Conservation (phyloP, 148 eudicot species). For the Salicornia ramosissima region DNA sequence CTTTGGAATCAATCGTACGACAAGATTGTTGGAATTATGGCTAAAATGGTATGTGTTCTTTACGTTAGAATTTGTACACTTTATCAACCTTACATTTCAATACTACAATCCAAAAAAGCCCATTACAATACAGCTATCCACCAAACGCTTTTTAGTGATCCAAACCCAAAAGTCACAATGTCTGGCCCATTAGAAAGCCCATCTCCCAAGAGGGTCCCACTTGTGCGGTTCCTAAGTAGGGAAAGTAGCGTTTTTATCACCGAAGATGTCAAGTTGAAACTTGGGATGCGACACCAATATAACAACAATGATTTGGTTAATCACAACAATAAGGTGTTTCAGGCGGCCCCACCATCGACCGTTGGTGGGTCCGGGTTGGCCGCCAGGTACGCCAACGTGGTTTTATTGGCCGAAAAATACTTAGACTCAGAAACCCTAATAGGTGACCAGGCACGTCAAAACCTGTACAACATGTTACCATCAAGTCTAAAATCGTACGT, state of each 20-base stretch:
- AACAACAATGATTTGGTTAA: not conserved
- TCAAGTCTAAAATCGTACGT: constrained; percentile 42
- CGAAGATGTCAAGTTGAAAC: constrained; percentile 10
- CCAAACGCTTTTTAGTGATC: not conserved
- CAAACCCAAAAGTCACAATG: constrained; percentile 11
- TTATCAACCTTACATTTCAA: constrained; percentile 43
- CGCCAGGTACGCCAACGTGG: constrained; percentile 51
- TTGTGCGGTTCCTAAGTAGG: constrained; percentile 55
- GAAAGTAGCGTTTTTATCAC: constrained; percentile 22
- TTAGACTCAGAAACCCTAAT: constrained; percentile 27
- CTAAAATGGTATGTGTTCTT: constrained; percentile 38
- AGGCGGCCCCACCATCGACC: constrained; percentile 53
- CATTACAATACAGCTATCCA: not conserved
- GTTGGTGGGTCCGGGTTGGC: constrained; percentile 80
- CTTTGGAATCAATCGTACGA: constrained; percentile 65
- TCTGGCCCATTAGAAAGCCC: constrained; percentile 30
- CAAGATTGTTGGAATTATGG: constrained; percentile 50
- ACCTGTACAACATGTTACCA: constrained; percentile 62
- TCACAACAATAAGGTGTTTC: constrained; percentile 41
- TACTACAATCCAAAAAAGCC: constrained; percentile 19
- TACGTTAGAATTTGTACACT: constrained; percentile 50
- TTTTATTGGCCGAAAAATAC: constrained; percentile 49
- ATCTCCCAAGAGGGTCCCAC: not conserved
- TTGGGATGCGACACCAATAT: not conserved
- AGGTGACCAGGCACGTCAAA: constrained; percentile 37